These are phyloP conservation scores for Nannochloris sp. DNA, from an alignment of 139 green algal species.

Conservation along the genomic window DNA sequence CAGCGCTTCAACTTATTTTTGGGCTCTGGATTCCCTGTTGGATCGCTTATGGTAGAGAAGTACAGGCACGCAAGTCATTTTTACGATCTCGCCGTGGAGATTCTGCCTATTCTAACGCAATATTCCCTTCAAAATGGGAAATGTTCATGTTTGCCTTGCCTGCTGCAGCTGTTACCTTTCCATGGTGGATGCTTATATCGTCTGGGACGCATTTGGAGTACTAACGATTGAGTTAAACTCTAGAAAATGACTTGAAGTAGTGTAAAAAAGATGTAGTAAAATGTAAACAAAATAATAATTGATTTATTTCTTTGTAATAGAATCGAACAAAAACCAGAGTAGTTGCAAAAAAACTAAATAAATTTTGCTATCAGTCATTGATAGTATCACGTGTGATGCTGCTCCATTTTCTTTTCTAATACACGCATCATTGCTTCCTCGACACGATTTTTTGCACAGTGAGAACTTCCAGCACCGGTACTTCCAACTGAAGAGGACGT, in stretches of 20 bases:
- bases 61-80: too few species aligned
- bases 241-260: not conserved
- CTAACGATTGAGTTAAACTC: not conserved
- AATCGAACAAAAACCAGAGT: not conserved
- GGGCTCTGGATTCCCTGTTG: too few species aligned
- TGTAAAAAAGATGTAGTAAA: not conserved
- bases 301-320: not conserved
- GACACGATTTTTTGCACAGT: slow-evolving; percentile 47
- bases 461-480: not conserved
- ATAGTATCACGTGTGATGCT: not conserved
- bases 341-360: not conserved
- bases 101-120: too few species aligned
- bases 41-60: too few species aligned
- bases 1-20: too few species aligned
- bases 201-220: too few species aligned
- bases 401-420: slow-evolving; percentile 30
- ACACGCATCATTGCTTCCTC: slow-evolving; percentile 53
- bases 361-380: not conserved
- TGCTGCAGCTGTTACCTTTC: too few species aligned
- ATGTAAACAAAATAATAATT: not conserved
- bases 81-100: too few species aligned
- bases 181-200: too few species aligned
- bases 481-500: not conserved
- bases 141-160: not conserved
- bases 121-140: too few species aligned